These are phyloP conservation scores for Selaginella tamariscina DNA, from an alignment of 75 land plant species.

Conservation along the genomic window DNA sequence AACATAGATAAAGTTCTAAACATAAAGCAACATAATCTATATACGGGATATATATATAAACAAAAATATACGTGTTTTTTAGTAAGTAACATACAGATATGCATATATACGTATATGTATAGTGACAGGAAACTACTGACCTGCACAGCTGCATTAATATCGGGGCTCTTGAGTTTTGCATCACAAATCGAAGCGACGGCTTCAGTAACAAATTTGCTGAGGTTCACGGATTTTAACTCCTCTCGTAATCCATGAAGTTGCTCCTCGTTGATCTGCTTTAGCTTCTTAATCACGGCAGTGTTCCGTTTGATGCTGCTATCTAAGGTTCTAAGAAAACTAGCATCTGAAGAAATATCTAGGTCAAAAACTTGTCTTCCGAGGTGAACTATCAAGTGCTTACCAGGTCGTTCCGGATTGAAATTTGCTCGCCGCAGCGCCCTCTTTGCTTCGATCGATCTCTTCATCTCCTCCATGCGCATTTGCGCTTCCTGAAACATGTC, in stretches of 20 bases:
- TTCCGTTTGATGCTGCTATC: slow-evolving; percentile 96
- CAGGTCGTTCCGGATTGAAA: slow-evolving; percentile 84
- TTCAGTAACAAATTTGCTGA: slow-evolving; percentile 98
- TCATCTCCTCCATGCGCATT: slow-evolving; percentile 70
- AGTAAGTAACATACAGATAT: no score
- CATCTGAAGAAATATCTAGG: slow-evolving; percentile 35
- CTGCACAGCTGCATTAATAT: slow-evolving; percentile 97
- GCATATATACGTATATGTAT: background rate
- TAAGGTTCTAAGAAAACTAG: slow-evolving; percentile 68
- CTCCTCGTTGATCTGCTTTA: slow-evolving; percentile 94
- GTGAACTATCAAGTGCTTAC: slow-evolving; percentile 19
- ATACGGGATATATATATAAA: no score
- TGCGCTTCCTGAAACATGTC: slow-evolving; percentile 53
- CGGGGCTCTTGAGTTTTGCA: slow-evolving; percentile 75
- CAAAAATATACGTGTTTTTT: no score
- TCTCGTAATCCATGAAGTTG: slow-evolving; percentile 75
- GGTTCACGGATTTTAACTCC: slow-evolving; percentile 64
- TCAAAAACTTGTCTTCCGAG: background rate
- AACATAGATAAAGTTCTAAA: no score
- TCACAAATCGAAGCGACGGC: slow-evolving; percentile 93
- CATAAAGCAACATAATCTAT: no score
- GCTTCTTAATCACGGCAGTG: slow-evolving; percentile 84
- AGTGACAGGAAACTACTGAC: slow-evolving; percentile 21
- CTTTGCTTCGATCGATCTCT: slow-evolving; percentile 61
- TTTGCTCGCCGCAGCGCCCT: slow-evolving; percentile 58